Base-by-base conservation (phyloP, 768 basidiomycete genomes). In the Neoboletus magnificus region DNA sequence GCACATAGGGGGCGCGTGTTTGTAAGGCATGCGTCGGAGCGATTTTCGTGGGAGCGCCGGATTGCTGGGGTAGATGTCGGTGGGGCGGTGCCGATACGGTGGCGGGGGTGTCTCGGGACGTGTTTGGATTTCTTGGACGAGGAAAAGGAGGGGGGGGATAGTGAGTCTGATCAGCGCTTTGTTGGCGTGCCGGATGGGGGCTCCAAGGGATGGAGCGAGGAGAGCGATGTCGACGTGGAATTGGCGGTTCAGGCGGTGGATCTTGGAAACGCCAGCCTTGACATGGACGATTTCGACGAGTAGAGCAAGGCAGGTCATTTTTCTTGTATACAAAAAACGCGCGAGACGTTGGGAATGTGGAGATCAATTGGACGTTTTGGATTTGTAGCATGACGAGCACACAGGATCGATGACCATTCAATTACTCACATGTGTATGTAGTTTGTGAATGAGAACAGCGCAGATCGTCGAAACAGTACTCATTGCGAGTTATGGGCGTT, bases 41-140 rank as follows among this genome's bases (percentile, higher is more conserved):
- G 85, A 53, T 80, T 76, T 56, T 82, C 84, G 4, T 91, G 89
- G 89, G 85, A 85, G 63, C 71, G 64, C 8, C 70, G 55, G 13
- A 71, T 87, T 27, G 83, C 80, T 0, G 80, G 82, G 7, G 73
- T 77, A 23, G 66, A 72, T n/a, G 72, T 86, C 0, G 81, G 82
- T 20, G 82, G 77, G 9, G 59, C 64, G 13, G 84, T 86, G 6
- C 84, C 87, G 22, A 57, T 90, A 30, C 68, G 75, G 49, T 91
- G 89, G 87, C 73, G 86, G 29, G 88, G 89, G 1, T 91, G 89
- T 67, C 65, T 71, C n/a, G 60, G 55, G 47, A 82, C 82, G 0
- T 91, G 89, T 66, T 64, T 91, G 52, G 77, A 77, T 32, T 89
- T 85, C 62, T 68, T 91, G 62, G 78, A 76, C 12, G 58, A 13